Evolutionary conservation across 768 basidiomycete species (phyloP).

Genomic region (Amanita pallidorosea): DNA sequence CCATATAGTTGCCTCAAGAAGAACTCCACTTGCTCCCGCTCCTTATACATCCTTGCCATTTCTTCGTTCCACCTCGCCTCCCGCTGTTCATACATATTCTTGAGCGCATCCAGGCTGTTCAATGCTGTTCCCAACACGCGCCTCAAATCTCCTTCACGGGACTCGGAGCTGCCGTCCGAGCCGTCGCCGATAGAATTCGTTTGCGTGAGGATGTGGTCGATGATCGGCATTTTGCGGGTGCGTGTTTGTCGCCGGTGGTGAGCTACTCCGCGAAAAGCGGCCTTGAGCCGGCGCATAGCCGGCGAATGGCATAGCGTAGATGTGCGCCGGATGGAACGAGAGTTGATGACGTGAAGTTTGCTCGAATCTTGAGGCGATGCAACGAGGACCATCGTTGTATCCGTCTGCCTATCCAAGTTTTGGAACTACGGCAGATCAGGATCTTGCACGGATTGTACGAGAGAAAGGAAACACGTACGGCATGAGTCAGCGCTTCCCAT

Average conservation of each 20-base stretch:
- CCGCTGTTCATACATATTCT: constrained; percentile 56
- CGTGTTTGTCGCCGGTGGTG: constrained; percentile 38
- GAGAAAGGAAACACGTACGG: constrained; percentile 30
- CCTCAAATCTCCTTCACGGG: constrained; percentile 54
- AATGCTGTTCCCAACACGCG: constrained; percentile 59
- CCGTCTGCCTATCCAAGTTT: constrained; percentile 69
- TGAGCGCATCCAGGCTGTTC: constrained; percentile 52
- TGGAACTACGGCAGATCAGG: constrained; percentile 44
- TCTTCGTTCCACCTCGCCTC: constrained; percentile 65
- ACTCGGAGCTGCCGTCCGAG: constrained; percentile 41
- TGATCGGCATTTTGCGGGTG: constrained; percentile 30
- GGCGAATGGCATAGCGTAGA: constrained; percentile 31
- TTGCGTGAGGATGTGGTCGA: constrained; percentile 37
- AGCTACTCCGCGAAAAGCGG: constrained; percentile 51
- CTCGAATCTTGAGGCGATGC: constrained; percentile 68
- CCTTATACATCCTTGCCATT: constrained; percentile 52
- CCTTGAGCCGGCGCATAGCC: constrained; percentile 40
- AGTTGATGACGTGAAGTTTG: constrained; percentile 52
- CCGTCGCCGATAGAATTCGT: constrained; percentile 38
- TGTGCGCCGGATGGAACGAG: constrained; percentile 59
- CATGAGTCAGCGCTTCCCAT: constrained; percentile 67
- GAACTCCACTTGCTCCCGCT: constrained; percentile 56
- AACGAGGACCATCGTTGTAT: constrained; percentile 64
- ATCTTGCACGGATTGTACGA: constrained; percentile 4
- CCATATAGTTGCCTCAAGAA: constrained; percentile 56